Base-by-base conservation (phyloP, 345 rosid genomes). In the Eucalyptus curtisii region DNA sequence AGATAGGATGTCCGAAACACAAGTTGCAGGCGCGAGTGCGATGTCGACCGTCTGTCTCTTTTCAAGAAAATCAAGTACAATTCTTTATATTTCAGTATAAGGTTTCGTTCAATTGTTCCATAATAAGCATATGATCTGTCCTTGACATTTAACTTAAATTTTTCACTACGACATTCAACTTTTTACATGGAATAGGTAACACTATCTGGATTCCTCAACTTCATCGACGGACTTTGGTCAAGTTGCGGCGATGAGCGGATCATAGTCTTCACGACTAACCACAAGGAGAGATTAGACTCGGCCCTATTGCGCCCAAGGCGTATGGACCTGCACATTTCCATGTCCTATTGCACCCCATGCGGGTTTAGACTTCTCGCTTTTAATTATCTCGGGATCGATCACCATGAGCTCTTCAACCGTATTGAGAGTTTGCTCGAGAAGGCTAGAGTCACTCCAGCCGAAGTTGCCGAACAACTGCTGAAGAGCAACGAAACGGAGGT, bases 251-350 rank as follows among this genome's bases (percentile, higher is more conserved):
- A 55, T 4, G 61, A 55, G 30, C 61, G 61, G 61, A 55, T 55
- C 13, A 55, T 55, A 55, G 61, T 52, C 10, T 52, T 52, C 57
- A 52, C 10, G 1, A 52, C 57, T 19, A 52, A 52, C 25, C 57
- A 52, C 57, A 52, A 52, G 25, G 57, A 52, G 1, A 20, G 24
- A 52, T 52, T 52, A 52, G 57, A 52, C 25, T 20, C 57, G 0
- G 57, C 57, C 57, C 25, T 52, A 52, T 52, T 52, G 57, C 10
- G 57, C 25, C 57, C 57, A 4, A 30, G 61, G 31, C 94, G 98
- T 42, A 95, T 96, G 94, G 99, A 97, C 89, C 95, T 95, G 93
- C 97, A 94, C 92, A 90, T 96, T 44, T 95, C 95, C 93, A 95
- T 95, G 98, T 94, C 96, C 59, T 94, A 94, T 57, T 96, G 97